Evolutionary conservation across 2,329 filamentous ascomycete genomes (phyloP), one percentile per base, ranked within the genome.

Genomic region (Raffaelea deltoideospora): DNA sequence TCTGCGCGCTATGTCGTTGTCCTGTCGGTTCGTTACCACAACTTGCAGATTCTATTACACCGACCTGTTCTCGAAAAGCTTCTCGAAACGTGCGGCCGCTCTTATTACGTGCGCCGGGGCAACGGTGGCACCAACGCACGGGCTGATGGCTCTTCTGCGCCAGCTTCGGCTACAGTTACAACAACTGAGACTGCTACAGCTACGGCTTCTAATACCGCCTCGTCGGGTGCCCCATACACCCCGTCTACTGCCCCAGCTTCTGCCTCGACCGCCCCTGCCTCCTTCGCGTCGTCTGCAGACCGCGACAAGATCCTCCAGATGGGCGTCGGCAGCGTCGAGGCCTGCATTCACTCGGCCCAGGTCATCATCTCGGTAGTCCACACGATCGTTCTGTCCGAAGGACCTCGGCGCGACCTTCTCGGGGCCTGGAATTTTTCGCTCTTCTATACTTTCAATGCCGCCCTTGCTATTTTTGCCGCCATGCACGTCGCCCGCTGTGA

Each of bases 11-110:
- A 32, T 13, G 18, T 21, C 3, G 50, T 66, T 8, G 59, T 69
- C 4, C 48, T 55, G 4, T 50, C 53, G 0, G 35, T 56, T 3
- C 39, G 55, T 13, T 52, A 55, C 32, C 52, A 53, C 28, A 57
- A 53, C 34, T 35, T 56, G 10, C 50, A 47, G 11, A 46, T 57
- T 1, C 44, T 58, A 1, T 47, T 50, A 1, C 50, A 56, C 28
- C 44, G 55, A 2, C 52, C 53, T 2, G 40, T 52, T 26, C 23
- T 26, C 8, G 23, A 26, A 26, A 8, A 13, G 23, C 23, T 26
- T 26, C 23, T 26, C 23, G 23, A 26, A 26, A 13, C 23, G 13
- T 26, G 23, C 23, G 23, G 23, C 13, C 8, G 23, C 23, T 26
- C 8, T 26, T 8, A 8, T 13, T 8, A 8, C 23, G 23, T 26